A percentile compares a stretch with the other conserved stretches of the same genome.
phyloP scores from a whole-genome alignment of 1,139 yeast species.

The Pichia sp. region DNA sequence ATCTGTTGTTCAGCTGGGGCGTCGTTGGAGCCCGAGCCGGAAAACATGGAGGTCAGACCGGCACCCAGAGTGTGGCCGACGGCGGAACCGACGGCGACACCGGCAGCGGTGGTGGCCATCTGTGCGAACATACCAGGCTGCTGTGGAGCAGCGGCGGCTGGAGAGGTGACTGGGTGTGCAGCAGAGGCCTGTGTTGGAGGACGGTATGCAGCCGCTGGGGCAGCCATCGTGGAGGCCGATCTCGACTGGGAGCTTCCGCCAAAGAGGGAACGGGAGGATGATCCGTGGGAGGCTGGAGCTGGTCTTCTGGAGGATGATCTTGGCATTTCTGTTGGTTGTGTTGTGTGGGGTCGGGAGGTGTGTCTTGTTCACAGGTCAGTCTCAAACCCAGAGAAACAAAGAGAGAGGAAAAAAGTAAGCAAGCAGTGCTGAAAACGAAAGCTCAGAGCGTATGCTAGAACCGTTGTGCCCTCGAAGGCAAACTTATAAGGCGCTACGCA shows the following conservation, averaged over 20 bases:
- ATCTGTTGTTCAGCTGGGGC: slow-evolving; percentile 46
- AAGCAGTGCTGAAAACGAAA: no score
- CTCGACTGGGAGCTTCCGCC: slow-evolving; percentile 29
- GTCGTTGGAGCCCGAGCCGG: slow-evolving; percentile 58
- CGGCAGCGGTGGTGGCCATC: slow-evolving; percentile 99
- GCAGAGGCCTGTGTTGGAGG: slow-evolving; percentile 26
- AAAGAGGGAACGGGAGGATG: slow-evolving; percentile 23
- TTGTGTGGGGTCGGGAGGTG: not conserved
- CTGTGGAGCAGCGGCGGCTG: slow-evolving; percentile 42
- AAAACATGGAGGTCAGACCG: slow-evolving; percentile 83
- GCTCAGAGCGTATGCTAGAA: no score
- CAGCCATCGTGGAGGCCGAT: slow-evolving; percentile 42
- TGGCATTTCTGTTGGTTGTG: slow-evolving; percentile 38
- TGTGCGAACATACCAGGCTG: slow-evolving; percentile 93
- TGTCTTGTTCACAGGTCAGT: no score
- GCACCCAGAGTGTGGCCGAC: slow-evolving; percentile 96
- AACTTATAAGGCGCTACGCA: not conserved
- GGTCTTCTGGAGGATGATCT: slow-evolving; percentile 66
- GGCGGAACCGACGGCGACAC: slow-evolving; percentile 98
- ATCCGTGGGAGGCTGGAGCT: slow-evolving; percentile 35
- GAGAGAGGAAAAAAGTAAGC: no score
- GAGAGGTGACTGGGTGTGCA: slow-evolving; percentile 11
- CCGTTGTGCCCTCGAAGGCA: not conserved
- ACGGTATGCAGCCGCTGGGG: slow-evolving; percentile 30
- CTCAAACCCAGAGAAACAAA: no score